Evolutionary conservation across 208 protist genomes (phyloP).

Genomic region (Phytomonas sp.): DNA sequence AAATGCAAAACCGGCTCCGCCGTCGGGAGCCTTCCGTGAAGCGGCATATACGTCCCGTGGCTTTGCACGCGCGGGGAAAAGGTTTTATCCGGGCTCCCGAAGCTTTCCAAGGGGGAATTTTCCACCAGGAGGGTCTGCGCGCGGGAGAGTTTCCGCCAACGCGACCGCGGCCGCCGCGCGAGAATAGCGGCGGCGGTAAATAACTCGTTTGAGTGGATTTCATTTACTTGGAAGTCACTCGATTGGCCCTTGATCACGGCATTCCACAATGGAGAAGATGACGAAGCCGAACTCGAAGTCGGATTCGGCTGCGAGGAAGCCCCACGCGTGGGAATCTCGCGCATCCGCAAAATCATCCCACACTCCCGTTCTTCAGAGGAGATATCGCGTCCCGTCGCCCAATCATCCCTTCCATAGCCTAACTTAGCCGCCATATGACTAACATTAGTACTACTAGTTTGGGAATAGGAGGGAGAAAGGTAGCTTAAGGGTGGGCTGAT

Average conservation of each 20-base stretch:
- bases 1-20: constrained; percentile 52
- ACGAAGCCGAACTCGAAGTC: background rate
- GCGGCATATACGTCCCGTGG: constrained; percentile 71
- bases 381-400: constrained; percentile 47
- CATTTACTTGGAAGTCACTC: constrained; percentile 70
- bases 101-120: constrained; percentile 35
- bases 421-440: background rate
- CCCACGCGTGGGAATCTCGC: constrained; percentile 2
- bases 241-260: constrained; percentile 62
- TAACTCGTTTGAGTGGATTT: constrained; percentile 20
- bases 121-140: constrained; percentile 58
- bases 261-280: background rate
- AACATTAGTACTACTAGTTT: background rate
- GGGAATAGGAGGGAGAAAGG: background rate
- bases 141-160: constrained; percentile 75
- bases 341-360: constrained; percentile 34
- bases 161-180: constrained; percentile 33
- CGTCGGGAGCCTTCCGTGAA: constrained; percentile 38
- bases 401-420: constrained; percentile 32
- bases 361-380: constrained; percentile 37
- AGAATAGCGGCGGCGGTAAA: constrained; percentile 25
- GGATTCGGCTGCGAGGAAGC: background rate
- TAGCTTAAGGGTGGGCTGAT: constrained; percentile 8
- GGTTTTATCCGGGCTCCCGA: constrained; percentile 58
- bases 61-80: constrained; percentile 48